Evolutionary conservation across 2,329 filamentous ascomycete species (phyloP).

Genomic region (Mycosphaerella sp.): DNA sequence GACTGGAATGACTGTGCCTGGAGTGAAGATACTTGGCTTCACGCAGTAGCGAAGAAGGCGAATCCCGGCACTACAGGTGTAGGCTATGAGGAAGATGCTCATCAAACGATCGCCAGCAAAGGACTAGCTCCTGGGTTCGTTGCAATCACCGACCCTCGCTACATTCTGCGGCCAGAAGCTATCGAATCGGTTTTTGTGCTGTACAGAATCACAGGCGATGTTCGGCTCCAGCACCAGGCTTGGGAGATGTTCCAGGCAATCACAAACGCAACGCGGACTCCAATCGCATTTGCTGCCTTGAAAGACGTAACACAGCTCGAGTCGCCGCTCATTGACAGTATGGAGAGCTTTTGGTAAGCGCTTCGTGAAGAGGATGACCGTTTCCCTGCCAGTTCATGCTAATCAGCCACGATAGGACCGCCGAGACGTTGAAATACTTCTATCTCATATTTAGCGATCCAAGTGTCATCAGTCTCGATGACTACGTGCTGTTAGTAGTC

Average conservation of each 20-base stretch:
- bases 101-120: conserved; percentile 37
- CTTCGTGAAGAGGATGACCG: too few relatives aligned
- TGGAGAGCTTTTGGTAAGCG: conserved; percentile 63
- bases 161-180: conserved; percentile 69
- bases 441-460: conserved; percentile 58
- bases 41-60: conserved; percentile 35
- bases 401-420: conserved; percentile 36
- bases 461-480: conserved; percentile 53
- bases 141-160: conserved; percentile 51
- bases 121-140: conserved; percentile 53
- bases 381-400: not conserved
- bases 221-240: conserved; percentile 59
- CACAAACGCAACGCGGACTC: conserved; percentile 54
- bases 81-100: conserved; percentile 13
- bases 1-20: conserved; percentile 27
- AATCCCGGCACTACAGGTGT: conserved; percentile 14
- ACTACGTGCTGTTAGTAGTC: conserved; percentile 37
- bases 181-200: conserved; percentile 77
- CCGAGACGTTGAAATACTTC: conserved; percentile 63
- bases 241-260: conserved; percentile 70
- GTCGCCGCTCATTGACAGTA: conserved; percentile 48
- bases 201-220: conserved; percentile 65
- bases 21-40: conserved; percentile 42
- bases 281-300: conserved; percentile 60
- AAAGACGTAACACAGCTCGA: conserved; percentile 55